These are phyloP conservation scores for Calonectria pteridis DNA, from an alignment of 2,329 filamentous ascomycete species.

Conservation along the genomic window DNA sequence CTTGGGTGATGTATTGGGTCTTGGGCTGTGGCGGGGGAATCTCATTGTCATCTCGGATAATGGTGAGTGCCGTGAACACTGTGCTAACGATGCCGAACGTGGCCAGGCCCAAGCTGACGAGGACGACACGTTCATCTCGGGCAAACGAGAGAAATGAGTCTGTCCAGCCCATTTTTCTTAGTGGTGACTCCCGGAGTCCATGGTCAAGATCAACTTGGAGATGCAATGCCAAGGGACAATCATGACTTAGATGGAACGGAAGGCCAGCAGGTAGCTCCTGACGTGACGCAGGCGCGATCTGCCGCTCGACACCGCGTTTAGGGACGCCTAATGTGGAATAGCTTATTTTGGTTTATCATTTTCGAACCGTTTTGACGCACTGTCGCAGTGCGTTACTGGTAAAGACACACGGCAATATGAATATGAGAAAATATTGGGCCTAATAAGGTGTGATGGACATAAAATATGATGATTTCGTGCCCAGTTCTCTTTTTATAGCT, in stretches of 20 bases:
- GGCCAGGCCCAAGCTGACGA: constrained; percentile 67
- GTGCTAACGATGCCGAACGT: constrained; percentile 69
- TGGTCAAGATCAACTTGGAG: constrained; percentile 5
- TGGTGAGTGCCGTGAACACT: constrained; percentile 69
- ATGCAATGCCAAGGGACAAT: background rate
- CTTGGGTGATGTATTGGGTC: constrained; percentile 80
- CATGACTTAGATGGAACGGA: background rate
- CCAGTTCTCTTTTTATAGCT: background rate
- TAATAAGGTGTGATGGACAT: background rate
- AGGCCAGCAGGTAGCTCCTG: constrained; percentile 26
- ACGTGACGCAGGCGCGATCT: constrained; percentile 31
- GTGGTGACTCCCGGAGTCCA: constrained; percentile 15
- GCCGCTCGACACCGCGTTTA: constrained; percentile 26
- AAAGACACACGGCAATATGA: background rate
- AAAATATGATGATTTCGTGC: background rate
- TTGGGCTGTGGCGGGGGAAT: constrained; percentile 75
- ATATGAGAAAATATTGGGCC: background rate
- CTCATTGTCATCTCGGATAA: constrained; percentile 73
- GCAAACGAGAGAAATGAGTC: constrained; percentile 45
- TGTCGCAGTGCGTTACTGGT: background rate
- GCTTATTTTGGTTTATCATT: background rate
- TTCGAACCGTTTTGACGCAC: background rate
- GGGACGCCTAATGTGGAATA: background rate
- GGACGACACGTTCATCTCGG: constrained; percentile 66
- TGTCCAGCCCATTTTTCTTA: constrained; percentile 55